These are phyloP conservation scores for Russula virescens DNA, from an alignment of 768 basidiomycete genomes.

Conservation along the genomic window DNA sequence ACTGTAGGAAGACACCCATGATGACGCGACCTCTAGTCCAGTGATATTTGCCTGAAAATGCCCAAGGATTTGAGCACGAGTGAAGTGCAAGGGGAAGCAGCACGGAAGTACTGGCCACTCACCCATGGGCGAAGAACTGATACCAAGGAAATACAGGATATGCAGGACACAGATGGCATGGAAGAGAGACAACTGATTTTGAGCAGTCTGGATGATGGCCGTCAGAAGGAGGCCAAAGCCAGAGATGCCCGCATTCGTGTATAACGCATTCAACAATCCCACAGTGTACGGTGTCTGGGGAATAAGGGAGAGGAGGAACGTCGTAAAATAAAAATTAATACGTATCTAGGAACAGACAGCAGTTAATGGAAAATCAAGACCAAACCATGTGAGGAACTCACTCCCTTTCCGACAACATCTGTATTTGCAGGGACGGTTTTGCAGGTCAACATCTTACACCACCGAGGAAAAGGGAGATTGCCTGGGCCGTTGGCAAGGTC, in stretches of 20 bases:
- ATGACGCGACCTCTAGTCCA: conserved; percentile 9
- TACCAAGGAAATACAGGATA: conserved; percentile 17
- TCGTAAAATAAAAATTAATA: conserved; percentile 15
- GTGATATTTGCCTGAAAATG: conserved; percentile 16
- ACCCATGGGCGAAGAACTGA: conserved; percentile 7
- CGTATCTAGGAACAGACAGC: conserved; percentile 1
- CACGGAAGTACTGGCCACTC: neutral
- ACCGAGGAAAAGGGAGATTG: neutral
- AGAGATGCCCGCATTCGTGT: neutral
- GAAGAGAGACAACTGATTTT: conserved; percentile 1
- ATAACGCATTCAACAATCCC: conserved; percentile 2
- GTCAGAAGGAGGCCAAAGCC: conserved; percentile 18
- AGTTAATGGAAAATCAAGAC: neutral
- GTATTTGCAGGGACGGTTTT: neutral
- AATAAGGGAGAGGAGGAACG: conserved; percentile 5
- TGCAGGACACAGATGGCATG: conserved; percentile 15
- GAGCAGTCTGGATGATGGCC: conserved; percentile 9
- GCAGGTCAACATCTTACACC: neutral
- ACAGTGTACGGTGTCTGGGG: conserved; percentile 8
- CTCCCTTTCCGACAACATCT: conserved; percentile 8
- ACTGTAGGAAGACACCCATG: conserved; percentile 3
- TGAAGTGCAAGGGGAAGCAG: neutral
- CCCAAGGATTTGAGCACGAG: neutral
- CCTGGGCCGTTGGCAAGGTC: neutral
- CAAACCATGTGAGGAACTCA: neutral